Conservation (phyloP, 176 grass and related monocot species). For the Phyllostachys edulis region DNA sequence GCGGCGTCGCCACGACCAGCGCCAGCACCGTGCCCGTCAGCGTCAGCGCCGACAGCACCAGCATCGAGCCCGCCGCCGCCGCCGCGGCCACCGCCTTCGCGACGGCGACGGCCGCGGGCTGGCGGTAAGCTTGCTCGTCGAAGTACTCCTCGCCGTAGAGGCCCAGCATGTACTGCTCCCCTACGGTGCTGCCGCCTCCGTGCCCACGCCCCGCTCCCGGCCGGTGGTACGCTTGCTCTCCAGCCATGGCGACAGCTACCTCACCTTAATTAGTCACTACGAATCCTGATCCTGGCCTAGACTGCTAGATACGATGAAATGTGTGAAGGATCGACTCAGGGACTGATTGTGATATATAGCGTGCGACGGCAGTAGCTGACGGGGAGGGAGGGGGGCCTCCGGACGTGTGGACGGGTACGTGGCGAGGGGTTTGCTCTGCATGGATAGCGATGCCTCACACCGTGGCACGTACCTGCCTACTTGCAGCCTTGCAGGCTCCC, state of each 20-base stretch:
- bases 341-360: neutral
- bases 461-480: conserved; percentile 8
- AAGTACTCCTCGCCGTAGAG: conserved; percentile 11
- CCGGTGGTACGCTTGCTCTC: neutral
- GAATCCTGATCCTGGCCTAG: neutral
- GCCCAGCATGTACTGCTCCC: conserved; percentile 24
- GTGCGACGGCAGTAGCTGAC: neutral
- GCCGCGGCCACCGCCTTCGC: conserved; percentile 49
- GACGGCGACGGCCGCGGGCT: neutral
- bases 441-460: neutral
- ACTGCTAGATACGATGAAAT: neutral
- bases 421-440: conserved; percentile 3
- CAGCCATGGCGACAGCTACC: neutral
- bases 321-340: neutral
- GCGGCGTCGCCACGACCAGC: conserved; percentile 58
- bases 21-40: conserved; percentile 65
- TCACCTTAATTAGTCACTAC: neutral
- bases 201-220: neutral
- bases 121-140: conserved; percentile 1
- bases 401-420: conserved; percentile 25
- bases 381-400: too few species aligned
- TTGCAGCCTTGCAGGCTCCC: neutral
- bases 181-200: neutral
- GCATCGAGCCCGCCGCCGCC: conserved; percentile 33
- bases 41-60: conserved; percentile 57